These are phyloP conservation scores for Pichia ethanolica DNA, from an alignment of 805 yeast genomes.

Conservation along the genomic window DNA sequence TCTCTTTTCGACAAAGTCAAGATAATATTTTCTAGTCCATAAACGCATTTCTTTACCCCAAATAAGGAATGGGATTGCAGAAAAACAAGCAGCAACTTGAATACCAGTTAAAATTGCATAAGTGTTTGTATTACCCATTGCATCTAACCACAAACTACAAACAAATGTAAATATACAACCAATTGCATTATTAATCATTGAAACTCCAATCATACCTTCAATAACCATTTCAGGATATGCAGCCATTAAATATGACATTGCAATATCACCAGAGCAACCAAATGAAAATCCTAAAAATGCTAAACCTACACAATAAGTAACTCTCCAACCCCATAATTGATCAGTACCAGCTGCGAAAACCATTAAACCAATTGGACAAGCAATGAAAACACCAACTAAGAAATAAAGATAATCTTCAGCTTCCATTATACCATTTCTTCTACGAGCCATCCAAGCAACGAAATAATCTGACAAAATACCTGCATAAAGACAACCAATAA, in stretches of 20 bases:
- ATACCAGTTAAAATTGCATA: constrained; percentile 55
- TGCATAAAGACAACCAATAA: constrained; percentile 59
- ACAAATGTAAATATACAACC: constrained; percentile 62
- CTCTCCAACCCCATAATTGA: constrained; percentile 43
- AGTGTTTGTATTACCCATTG: constrained; percentile 49
- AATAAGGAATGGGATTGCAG: constrained; percentile 40
- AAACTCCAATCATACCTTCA: constrained; percentile 66
- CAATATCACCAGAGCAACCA: constrained; percentile 66
- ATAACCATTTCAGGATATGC: constrained; percentile 62
- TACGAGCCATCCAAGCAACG: constrained; percentile 53
- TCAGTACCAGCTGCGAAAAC: constrained; percentile 64
- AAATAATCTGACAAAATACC: constrained; percentile 54
- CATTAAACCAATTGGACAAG: constrained; percentile 55
- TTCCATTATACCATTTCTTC: constrained; percentile 54
- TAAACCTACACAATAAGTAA: constrained; percentile 47
- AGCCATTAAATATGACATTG: constrained; percentile 61
- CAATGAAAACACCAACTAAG: constrained; percentile 44
- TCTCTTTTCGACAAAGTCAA: constrained; percentile 45
- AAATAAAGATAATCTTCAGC: constrained; percentile 61
- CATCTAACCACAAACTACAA: constrained; percentile 53
- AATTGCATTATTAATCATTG: constrained; percentile 55
- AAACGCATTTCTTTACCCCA: constrained; percentile 49
- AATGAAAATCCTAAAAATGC: constrained; percentile 63
- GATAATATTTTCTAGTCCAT: constrained; percentile 51
- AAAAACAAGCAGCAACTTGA: constrained; percentile 44